Percentiles rank a stretch among this genome's conserved stretches.
phyloP scores from a whole-genome alignment of 139 green algal genomes.

The Chlamydomonas schloesseri region DNA sequence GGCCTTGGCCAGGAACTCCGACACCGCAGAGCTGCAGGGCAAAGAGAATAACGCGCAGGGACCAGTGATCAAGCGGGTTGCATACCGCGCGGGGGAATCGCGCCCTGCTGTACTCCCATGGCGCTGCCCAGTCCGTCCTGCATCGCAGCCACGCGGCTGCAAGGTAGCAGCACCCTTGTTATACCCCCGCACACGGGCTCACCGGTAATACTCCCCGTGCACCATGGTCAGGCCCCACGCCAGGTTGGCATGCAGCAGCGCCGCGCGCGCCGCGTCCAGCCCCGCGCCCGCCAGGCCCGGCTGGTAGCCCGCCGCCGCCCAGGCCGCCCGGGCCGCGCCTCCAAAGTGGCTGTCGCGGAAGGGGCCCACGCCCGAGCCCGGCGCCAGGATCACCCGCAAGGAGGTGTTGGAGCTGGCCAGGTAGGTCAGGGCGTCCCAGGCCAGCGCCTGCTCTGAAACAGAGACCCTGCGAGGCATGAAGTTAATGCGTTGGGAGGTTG shows the following conservation, averaged over 20 bases:
- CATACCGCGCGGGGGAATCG: too few relatives aligned
- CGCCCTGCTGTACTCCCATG: too few relatives aligned
- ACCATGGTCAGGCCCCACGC: conserved; percentile 14
- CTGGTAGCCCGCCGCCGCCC: conserved; percentile 13
- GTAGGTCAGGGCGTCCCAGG: conserved; percentile 4
- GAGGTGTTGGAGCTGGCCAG: not conserved
- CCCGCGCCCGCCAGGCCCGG: not conserved
- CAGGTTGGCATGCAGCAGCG: conserved; percentile 1
- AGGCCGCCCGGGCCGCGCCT: not conserved
- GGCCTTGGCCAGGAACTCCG: not conserved
- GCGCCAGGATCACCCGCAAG: not conserved
- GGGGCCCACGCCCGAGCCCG: not conserved
- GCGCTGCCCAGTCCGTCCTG: too few relatives aligned
- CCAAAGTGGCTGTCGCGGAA: conserved; percentile 15
- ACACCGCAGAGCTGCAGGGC: not conserved
- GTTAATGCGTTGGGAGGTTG: too few relatives aligned
- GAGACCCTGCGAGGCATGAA: not conserved
- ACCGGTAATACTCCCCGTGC: not conserved
- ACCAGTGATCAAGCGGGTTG: not conserved
- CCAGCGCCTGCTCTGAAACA: not conserved
- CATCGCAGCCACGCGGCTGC: too few relatives aligned
- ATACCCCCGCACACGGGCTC: not conserved
- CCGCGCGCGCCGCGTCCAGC: not conserved
- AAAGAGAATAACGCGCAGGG: not conserved
- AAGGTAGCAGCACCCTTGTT: too few relatives aligned